A percentile compares a stretch with the other conserved stretches of the same genome.
These are phyloP conservation scores for Myxozyma vanderwaltii DNA, from an alignment of 805 yeast genomes.

Conservation along the genomic window DNA sequence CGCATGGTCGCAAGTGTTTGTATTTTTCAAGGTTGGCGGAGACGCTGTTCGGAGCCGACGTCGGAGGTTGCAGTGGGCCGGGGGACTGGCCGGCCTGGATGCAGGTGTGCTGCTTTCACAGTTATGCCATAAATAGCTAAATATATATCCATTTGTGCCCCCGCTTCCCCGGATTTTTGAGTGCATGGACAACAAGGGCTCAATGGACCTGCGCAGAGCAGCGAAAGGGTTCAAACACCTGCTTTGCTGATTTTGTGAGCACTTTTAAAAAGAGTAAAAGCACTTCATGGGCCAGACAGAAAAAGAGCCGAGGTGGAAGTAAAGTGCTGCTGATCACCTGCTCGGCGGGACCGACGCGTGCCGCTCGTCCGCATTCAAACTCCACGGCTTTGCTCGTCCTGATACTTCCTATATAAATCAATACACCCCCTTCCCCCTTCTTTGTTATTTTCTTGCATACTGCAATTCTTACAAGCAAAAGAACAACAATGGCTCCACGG, in stretches of 20 bases:
- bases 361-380: slow-evolving; percentile 3
- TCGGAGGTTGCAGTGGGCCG: too few species aligned
- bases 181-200: background rate
- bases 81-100: too few species aligned
- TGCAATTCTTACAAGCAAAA: too few species aligned
- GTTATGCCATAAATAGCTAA: background rate
- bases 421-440: background rate
- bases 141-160: background rate
- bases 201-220: background rate
- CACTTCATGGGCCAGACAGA: background rate
- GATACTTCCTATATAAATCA: background rate
- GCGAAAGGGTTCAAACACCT: background rate
- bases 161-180: slow-evolving; percentile 9
- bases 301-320: background rate
- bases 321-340: background rate
- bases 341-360: background rate
- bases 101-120: background rate
- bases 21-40: too few species aligned
- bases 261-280: background rate
- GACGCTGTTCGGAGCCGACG: too few species aligned
- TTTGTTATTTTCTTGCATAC: too few species aligned
- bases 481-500: slow-evolving; percentile 11
- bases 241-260: background rate
- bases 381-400: background rate
- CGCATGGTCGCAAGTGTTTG: too few species aligned